Evolutionary conservation across 371 early-diverging fungal genomes (phyloP), one percentile per base, ranked within the genome.

Genomic region (Mucor saturninus): DNA sequence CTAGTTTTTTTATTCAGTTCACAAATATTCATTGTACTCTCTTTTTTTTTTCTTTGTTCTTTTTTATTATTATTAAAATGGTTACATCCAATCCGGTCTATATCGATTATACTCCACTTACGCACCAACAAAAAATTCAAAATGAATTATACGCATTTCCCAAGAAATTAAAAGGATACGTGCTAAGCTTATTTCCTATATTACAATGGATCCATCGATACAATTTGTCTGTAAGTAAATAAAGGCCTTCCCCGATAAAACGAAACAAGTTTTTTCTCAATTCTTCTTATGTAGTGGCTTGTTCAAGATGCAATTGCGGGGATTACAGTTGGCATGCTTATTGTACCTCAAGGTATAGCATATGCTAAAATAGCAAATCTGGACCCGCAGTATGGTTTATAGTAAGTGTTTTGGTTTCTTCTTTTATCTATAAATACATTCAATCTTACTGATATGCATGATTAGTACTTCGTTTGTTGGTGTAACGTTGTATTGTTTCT

Each of bases 331-430:
- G 94, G 93, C 4, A 77, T 91, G 32, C 82, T 96, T 11, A 85
- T 92, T 10, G 86, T 96, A 21, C 95, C 95, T 15, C 96, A 95
- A 69, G 83, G 87, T 21, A 87, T 92, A 80, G 91, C 89, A 14
- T 91, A 93, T 62, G 89, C 96, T 15, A 93, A 89, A 72, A 75
- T 96, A 10, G 95, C 94, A 5, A 77, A 74, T 21, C 80, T 96
- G 10, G 89, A 90, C 30, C 86, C 62, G 14, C 73, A 76, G 59
- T 76, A 76, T 62, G 76, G 76, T 29, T 49, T 76, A 5, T 76
- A 76, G 76, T 76, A 64, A 57, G 73, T 69, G 9, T 9, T 30
- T 5, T 1, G 50, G 2, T 2, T 4, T 8, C 30, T 50, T 29
- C 3, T 49, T 49, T 30, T 10, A 11, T 0, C 7, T 26, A 26